These are phyloP conservation scores for Mrakiaceae sp. DNA, from an alignment of 1,284 basidiomycete species.

Conservation along the genomic window DNA sequence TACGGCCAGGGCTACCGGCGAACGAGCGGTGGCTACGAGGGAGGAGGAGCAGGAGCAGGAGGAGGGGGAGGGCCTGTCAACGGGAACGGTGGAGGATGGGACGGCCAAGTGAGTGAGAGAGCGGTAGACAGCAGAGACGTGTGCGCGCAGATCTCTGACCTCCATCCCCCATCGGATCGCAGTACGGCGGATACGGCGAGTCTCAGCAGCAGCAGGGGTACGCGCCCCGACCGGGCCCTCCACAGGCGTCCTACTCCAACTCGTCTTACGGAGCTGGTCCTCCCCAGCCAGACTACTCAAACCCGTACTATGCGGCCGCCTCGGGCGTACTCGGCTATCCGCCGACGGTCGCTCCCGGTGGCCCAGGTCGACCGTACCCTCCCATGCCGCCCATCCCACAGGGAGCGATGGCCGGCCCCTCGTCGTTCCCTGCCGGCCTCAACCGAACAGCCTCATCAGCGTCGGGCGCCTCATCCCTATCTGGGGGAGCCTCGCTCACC, in stretches of 20 bases:
- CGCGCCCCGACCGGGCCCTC: not conserved
- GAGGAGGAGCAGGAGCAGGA: not conserved
- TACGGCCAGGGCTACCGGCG: too few species aligned
- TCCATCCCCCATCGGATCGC: not conserved
- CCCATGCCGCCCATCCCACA: conserved; percentile 24
- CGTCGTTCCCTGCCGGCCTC: conserved; percentile 6
- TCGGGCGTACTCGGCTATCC: conserved; percentile 61
- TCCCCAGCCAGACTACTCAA: conserved; percentile 27
- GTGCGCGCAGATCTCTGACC: not conserved
- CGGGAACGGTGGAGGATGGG: not conserved
- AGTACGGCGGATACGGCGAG: not conserved
- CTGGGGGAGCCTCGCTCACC: conserved; percentile 1
- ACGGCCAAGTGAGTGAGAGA: not conserved
- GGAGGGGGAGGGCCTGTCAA: not conserved
- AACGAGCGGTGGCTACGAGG: not conserved
- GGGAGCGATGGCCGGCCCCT: conserved; percentile 16
- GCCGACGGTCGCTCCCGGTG: conserved; percentile 18
- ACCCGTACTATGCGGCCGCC: conserved; percentile 43
- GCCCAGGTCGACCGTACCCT: conserved; percentile 11
- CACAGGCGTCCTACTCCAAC: not conserved
- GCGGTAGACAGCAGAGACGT: too few species aligned
- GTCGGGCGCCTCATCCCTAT: conserved; percentile 8
- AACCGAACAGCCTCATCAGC: conserved; percentile 18
- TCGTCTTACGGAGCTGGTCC: conserved; percentile 18
- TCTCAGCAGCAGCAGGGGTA: conserved; percentile 5